These are phyloP conservation scores for Yamadazyma atmosphaerica DNA, from an alignment of 1,139 yeast species.

Conservation along the genomic window DNA sequence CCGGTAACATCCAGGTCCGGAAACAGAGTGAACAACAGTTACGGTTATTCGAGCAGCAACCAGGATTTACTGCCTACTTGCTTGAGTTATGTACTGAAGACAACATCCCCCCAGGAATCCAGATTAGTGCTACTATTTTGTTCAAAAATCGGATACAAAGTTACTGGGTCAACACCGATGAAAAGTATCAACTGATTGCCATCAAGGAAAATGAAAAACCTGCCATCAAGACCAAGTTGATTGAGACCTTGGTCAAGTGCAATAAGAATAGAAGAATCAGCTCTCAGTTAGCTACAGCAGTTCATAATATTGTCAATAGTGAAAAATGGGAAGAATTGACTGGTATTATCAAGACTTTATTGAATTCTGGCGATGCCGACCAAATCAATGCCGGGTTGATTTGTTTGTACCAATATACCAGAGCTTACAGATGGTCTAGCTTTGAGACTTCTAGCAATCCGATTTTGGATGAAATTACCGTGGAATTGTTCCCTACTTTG, in stretches of 20 bases:
- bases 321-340: conserved; percentile 50
- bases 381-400: conserved; percentile 61
- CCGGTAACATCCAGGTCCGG: conserved; percentile 34
- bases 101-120: conserved; percentile 46
- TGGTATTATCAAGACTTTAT: conserved; percentile 36
- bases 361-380: conserved; percentile 47
- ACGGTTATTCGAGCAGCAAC: conserved; percentile 41
- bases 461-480: conserved; percentile 49
- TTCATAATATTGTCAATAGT: conserved; percentile 41
- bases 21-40: conserved; percentile 44
- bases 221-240: conserved; percentile 50
- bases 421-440: conserved; percentile 57
- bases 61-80: conserved; percentile 60
- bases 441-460: conserved; percentile 41
- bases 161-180: conserved; percentile 55
- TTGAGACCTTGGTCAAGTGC: conserved; percentile 43
- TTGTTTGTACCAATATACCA: conserved; percentile 55
- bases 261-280: conserved; percentile 35
- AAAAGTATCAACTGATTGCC: conserved; percentile 25
- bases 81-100: conserved; percentile 53
- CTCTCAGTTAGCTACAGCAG: conserved; percentile 44
- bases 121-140: conserved; percentile 64
- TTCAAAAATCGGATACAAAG: conserved; percentile 63
- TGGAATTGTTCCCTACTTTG: conserved; percentile 54
- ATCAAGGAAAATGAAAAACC: conserved; percentile 53